Conservation (phyloP, 768 basidiomycete species). For the Lactifluus subvellereus region DNA sequence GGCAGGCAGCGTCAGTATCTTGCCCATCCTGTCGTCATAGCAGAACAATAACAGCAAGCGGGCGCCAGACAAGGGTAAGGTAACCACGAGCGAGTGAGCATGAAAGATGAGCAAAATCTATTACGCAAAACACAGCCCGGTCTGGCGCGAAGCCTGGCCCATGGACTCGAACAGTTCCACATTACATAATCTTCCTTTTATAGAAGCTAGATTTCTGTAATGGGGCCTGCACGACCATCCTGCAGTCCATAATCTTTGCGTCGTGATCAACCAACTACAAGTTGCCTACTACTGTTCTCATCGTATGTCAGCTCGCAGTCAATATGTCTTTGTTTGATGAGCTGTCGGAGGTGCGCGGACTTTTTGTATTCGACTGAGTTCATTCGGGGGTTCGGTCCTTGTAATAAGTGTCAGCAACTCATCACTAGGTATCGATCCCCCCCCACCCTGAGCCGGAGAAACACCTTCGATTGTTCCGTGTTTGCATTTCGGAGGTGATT, state of each 20-base stretch:
- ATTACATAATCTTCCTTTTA: not conserved
- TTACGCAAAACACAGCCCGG: not conserved
- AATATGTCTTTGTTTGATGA: too few relatives aligned
- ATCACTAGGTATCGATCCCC: too few relatives aligned
- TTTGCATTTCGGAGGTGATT: too few relatives aligned
- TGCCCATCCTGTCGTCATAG: slow-evolving; percentile 1
- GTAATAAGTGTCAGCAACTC: too few relatives aligned
- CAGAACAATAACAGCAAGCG: slow-evolving; percentile 1
- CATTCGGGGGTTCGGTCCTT: too few relatives aligned
- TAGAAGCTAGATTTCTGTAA: not conserved
- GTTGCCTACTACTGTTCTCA: too few relatives aligned
- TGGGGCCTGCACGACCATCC: not conserved
- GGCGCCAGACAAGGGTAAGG: slow-evolving; percentile 1
- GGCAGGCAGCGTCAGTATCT: not conserved
- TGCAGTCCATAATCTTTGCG: not conserved
- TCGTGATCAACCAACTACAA: not conserved
- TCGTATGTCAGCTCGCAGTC: too few relatives aligned
- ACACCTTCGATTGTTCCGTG: too few relatives aligned
- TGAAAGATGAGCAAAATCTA: not conserved
- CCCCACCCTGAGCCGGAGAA: too few relatives aligned
- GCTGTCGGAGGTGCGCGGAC: too few relatives aligned
- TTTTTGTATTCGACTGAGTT: too few relatives aligned
- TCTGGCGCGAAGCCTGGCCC: not conserved
- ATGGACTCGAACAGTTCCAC: not conserved
- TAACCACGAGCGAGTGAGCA: not conserved